A percentile compares a stretch with the other conserved stretches of the same genome.
Evolutionary conservation across 176 grass and related monocot species (phyloP).

Genomic region (Oryza brachyantha): DNA sequence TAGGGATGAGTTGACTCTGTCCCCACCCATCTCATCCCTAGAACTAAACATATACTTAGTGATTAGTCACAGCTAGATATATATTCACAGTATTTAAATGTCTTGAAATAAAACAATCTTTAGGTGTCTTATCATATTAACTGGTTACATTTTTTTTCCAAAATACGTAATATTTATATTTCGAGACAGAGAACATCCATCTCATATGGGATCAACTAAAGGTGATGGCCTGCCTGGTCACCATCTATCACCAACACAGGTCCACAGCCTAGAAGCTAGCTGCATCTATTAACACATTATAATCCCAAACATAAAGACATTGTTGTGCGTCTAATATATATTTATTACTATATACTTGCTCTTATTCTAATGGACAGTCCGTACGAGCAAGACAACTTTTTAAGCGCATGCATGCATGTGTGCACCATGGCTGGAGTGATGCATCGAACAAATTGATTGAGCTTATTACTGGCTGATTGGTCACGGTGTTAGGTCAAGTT

Average conservation of each 20-base stretch:
- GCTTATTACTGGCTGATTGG: conserved; percentile 17
- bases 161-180: too few species aligned
- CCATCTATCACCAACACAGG: neutral
- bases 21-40: too few species aligned
- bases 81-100: too few species aligned
- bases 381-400: neutral
- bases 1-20: too few species aligned
- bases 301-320: neutral
- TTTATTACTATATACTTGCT: neutral
- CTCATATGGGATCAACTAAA: neutral
- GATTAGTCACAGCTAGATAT: too few species aligned
- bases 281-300: neutral
- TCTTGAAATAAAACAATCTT: too few species aligned
- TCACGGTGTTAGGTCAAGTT: conserved; percentile 41
- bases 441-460: neutral
- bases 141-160: too few species aligned
- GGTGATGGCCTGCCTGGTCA: neutral
- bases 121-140: too few species aligned
- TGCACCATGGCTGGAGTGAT: neutral
- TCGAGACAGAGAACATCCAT: neutral
- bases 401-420: neutral
- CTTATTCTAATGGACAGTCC: neutral
- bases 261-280: neutral
- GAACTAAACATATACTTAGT: too few species aligned
- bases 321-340: neutral